Evolutionary conservation across 192 early-diverging fungal genomes (phyloP).

Genomic region (Coemansia asiatica): DNA sequence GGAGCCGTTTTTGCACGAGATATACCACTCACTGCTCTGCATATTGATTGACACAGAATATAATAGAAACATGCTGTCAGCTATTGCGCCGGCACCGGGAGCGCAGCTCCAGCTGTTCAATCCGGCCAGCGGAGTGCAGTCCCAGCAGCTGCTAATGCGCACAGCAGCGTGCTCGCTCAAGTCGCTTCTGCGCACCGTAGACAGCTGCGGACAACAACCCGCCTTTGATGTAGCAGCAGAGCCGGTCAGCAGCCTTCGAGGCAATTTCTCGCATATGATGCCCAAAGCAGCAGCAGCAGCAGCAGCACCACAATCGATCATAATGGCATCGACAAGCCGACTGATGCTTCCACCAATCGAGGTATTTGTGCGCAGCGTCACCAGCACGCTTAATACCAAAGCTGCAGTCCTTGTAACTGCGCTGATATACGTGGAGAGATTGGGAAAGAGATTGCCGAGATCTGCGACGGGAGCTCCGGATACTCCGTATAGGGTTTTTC

Average conservation of each 20-base stretch:
- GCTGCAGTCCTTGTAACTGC: conserved; percentile 58
- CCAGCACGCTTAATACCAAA: conserved; percentile 28
- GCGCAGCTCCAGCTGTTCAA: conserved; percentile 6
- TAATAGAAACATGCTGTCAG: conserved; percentile 6
- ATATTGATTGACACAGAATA: too few relatives aligned
- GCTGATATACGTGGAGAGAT: conserved; percentile 69
- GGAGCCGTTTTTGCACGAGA: too few relatives aligned
- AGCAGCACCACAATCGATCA: background rate
- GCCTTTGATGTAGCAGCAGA: conserved; percentile 1
- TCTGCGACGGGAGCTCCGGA: conserved; percentile 67
- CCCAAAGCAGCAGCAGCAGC: conserved; percentile 1
- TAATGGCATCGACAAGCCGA: conserved; percentile 8
- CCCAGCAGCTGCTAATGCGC: conserved; percentile 31
- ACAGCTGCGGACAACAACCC: conserved; percentile 5
- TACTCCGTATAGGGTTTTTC: conserved; percentile 72
- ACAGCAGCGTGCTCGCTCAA: conserved; percentile 41
- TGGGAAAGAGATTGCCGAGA: conserved; percentile 62
- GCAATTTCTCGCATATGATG: conserved; percentile 37
- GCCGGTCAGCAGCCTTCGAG: background rate
- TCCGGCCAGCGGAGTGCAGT: conserved; percentile 8
- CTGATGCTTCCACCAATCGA: conserved; percentile 36
- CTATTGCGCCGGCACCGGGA: background rate
- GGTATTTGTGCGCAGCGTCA: conserved; percentile 38
- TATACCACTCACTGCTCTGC: too few relatives aligned
- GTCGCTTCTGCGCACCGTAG: conserved; percentile 28